phyloP scores from a whole-genome alignment of 176 grass and related monocot species.

The Otatea glauca region DNA sequence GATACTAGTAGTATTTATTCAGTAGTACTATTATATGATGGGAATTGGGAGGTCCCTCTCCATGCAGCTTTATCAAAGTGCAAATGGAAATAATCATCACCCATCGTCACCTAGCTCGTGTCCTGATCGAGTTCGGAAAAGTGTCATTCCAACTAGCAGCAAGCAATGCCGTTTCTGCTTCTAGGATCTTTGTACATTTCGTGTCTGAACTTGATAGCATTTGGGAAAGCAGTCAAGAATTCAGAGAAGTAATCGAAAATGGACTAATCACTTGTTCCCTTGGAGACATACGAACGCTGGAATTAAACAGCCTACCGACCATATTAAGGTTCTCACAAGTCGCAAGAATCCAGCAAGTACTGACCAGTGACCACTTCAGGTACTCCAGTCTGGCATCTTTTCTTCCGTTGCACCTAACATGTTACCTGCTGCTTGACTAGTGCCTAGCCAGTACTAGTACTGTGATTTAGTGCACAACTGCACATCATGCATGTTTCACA shows the following conservation, averaged over 20 bases:
- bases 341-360: constrained; percentile 14
- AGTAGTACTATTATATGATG: neutral
- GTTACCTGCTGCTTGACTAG: neutral
- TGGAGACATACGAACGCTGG: neutral
- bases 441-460: neutral
- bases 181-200: neutral
- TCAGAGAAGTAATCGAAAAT: neutral
- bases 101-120: constrained; percentile 17
- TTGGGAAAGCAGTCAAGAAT: neutral
- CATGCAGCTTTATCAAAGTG: constrained; percentile 25
- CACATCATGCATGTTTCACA: neutral
- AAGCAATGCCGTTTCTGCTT: neutral
- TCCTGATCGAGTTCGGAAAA: constrained; percentile 28
- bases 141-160: neutral
- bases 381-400: constrained; percentile 12
- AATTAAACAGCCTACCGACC: neutral
- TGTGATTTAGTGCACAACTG: neutral
- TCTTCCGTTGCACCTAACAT: constrained; percentile 43
- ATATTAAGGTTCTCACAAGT: neutral
- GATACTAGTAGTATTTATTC: neutral
- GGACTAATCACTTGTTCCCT: neutral
- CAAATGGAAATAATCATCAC: neutral
- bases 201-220: neutral
- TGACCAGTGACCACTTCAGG: neutral
- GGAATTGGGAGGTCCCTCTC: constrained; percentile 1